These are phyloP conservation scores for Sordariomycetes sp. DNA, from an alignment of 2,329 filamentous ascomycete species.

Conservation along the genomic window DNA sequence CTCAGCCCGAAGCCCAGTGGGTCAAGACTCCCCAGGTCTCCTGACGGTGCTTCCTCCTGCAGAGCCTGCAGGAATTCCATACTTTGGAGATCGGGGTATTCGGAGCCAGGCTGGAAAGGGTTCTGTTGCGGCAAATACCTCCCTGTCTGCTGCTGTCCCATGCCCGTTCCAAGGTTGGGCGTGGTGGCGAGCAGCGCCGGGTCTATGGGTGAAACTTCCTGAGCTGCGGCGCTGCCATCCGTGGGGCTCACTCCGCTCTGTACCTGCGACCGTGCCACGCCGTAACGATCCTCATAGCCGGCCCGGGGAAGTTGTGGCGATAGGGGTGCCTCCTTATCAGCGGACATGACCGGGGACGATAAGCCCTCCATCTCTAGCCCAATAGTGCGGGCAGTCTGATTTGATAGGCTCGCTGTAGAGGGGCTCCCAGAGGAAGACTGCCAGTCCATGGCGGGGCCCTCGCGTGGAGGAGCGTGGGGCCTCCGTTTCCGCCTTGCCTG, in stretches of 20 bases:
- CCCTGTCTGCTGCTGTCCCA: constrained; percentile 20
- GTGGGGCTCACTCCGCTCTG: constrained; percentile 15
- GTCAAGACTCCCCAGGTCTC: constrained; percentile 43
- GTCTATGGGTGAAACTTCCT: constrained; percentile 23
- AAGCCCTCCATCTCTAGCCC: constrained; percentile 27
- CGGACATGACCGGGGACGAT: constrained; percentile 28
- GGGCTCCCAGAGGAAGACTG: constrained; percentile 14
- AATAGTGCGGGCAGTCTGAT: constrained; percentile 10
- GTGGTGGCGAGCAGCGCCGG: constrained; percentile 36
- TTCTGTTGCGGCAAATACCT: constrained; percentile 15
- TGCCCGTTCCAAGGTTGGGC: constrained; percentile 23
- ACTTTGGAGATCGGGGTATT: constrained; percentile 37
- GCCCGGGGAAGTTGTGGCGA: constrained; percentile 27
- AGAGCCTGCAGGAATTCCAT: constrained; percentile 44
- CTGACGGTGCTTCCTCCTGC: constrained; percentile 9
- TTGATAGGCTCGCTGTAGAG: constrained; percentile 11
- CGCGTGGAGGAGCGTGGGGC: constrained; percentile 9
- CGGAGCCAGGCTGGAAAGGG: constrained; percentile 11
- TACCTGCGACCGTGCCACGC: constrained; percentile 18
- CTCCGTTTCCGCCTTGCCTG: constrained; percentile 16
- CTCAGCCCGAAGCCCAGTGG: constrained; percentile 54
- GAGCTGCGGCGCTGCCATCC: background rate
- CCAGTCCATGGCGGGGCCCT: constrained; percentile 17
- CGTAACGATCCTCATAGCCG: constrained; percentile 13
- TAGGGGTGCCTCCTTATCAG: constrained; percentile 21